Evolutionary conservation across 331 rosid species (phyloP), one percentile per base, ranked within the genome.

Genomic region (Cydonia oblonga): DNA sequence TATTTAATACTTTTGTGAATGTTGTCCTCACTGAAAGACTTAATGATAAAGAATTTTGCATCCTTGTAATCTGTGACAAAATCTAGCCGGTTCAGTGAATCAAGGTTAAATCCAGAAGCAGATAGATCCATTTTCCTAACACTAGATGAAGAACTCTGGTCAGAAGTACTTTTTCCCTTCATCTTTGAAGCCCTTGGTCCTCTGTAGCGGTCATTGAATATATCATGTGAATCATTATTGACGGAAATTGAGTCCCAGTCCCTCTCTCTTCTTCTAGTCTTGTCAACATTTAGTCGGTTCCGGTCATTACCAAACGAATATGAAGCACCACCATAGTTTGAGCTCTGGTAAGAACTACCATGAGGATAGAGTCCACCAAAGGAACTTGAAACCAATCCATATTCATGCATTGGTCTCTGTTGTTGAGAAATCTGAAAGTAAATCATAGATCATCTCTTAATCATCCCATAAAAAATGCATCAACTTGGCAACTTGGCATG

Each of bases 1-100:
- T 86, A 86, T 69, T 86, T 86, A 56, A 86, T 82, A 75, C 90
- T 84, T 80, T 81, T 86, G 60, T 86, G 90, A 56, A 84, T 83
- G 56, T 86, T 84, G 74, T 86, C 90, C 81, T 86, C 90, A 20
- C 90, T 86, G 72, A 84, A 86, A 42, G 90, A 86, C 77, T 86
- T 86, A 40, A 86, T 84, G 51, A 86, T 75, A 62, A 84, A 86
- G 72, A 86, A 81, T 76, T 81, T 84, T 49, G 88, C 88, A 75
- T 67, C 83, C 70, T 81, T 79, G 19, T 84, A 84, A 77, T 81
- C 82, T 59, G 80, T 83, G 52, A 62, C 72, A 79, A 81, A 83
- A 81, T 51, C 75, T 77, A 76, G 79, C 69, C 32, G 74, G 69
- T 86, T 86, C 78, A 70, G 58, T 54, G 81, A 81, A 70, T 83